Conservation (phyloP, 345 rosid species). For the Populus nigra region DNA sequence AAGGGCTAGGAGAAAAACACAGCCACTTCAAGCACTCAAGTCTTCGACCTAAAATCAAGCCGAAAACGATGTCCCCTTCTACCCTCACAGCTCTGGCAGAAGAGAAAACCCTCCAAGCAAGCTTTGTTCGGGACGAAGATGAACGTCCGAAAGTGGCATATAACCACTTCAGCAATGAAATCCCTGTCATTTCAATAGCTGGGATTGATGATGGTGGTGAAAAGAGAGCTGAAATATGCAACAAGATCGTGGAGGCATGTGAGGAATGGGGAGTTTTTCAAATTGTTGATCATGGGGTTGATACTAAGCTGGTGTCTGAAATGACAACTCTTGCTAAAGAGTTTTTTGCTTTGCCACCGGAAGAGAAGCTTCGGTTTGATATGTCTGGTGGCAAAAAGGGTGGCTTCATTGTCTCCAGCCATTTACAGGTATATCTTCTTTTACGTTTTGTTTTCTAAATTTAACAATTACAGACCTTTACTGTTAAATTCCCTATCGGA, state of each 20-base stretch:
- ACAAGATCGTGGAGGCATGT: constrained; percentile 80
- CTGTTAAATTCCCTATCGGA: too few relatives aligned
- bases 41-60: not conserved
- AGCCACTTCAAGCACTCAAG: not conserved
- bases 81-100: constrained; percentile 66
- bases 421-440: constrained; percentile 56
- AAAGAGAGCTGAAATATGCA: constrained; percentile 58
- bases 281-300: constrained; percentile 83
- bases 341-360: constrained; percentile 72
- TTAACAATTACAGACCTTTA: too few relatives aligned
- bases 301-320: constrained; percentile 45
- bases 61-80: constrained; percentile 47
- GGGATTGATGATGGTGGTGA: constrained; percentile 65
- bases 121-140: constrained; percentile 79
- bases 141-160: constrained; percentile 93
- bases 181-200: constrained; percentile 75
- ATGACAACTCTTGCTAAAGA: constrained; percentile 77
- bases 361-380: constrained; percentile 78
- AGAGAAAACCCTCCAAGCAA: constrained; percentile 55
- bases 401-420: constrained; percentile 96
- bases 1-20: too few relatives aligned
- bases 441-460: not conserved
- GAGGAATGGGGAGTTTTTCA: constrained; percentile 95
- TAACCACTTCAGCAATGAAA: constrained; percentile 66
- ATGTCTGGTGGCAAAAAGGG: constrained; percentile 99